These are phyloP conservation scores for Talaromyces liani DNA, from an alignment of 495 filamentous ascomycete genomes.

Conservation along the genomic window DNA sequence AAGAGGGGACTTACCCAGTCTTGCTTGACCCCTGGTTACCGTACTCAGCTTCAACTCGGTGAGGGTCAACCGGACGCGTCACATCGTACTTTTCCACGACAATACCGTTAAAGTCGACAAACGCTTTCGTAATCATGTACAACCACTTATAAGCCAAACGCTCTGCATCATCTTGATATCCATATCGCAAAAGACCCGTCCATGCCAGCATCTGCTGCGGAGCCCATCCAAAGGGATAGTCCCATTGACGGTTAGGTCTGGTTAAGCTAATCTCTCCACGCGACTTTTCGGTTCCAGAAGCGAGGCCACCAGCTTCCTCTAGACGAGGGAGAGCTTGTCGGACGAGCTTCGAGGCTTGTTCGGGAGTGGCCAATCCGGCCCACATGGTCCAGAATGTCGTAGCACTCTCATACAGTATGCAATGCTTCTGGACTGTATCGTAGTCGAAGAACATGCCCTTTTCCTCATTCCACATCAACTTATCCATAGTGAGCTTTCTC, in stretches of 20 bases:
- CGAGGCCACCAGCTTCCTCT: constrained; percentile 80
- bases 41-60: constrained; percentile 92
- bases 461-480: constrained; percentile 83
- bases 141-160: constrained; percentile 89
- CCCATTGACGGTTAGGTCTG: constrained; percentile 92
- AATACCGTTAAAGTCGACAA: constrained; percentile 94
- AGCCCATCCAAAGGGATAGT: constrained; percentile 96
- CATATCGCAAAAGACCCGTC: constrained; percentile 83
- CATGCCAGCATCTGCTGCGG: constrained; percentile 98
- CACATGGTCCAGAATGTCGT: constrained; percentile 98
- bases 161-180: constrained; percentile 82
- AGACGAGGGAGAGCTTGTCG: constrained; percentile 71
- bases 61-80: constrained; percentile 77
- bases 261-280: constrained; percentile 73
- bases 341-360: constrained; percentile 72
- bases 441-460: constrained; percentile 97
- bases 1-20: constrained; percentile 69
- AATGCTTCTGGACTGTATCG: constrained; percentile 70
- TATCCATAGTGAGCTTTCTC: constrained; percentile 74
- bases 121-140: constrained; percentile 94
- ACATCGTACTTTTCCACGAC: constrained; percentile 99
- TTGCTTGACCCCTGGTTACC: constrained; percentile 89
- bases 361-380: constrained; percentile 75
- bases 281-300: constrained; percentile 79
- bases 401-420: constrained; percentile 71